Evolutionary conservation across 148 eudicot species (phyloP).

Genomic region (Spergularia bocconei): DNA sequence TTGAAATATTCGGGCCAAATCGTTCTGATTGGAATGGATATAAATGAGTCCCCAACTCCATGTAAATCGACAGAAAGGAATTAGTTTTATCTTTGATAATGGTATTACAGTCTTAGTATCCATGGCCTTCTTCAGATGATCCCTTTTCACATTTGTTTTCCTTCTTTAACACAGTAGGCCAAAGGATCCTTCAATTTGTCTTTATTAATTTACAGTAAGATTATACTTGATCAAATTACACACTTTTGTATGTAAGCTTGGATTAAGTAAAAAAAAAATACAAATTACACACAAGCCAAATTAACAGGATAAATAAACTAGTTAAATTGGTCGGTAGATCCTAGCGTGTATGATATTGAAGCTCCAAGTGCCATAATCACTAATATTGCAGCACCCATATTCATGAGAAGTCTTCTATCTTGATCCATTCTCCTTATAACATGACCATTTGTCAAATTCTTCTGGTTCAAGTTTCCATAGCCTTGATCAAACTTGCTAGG

Average conservation of each 20-base stretch:
- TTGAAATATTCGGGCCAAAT: not conserved
- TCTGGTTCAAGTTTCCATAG: constrained; percentile 1
- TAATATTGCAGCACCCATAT: constrained; percentile 55
- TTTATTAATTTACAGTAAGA: too few relatives aligned
- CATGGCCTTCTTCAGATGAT: not conserved
- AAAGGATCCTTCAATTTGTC: too few relatives aligned
- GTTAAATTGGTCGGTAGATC: constrained; percentile 2
- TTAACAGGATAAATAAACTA: not conserved
- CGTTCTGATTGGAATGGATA: not conserved
- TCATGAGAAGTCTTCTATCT: constrained; percentile 47
- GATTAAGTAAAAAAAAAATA: too few relatives aligned
- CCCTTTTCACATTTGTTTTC: too few relatives aligned
- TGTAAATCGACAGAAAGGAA: constrained; percentile 15
- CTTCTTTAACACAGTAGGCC: too few relatives aligned
- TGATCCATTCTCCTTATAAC: constrained; percentile 30
- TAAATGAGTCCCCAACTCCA: not conserved
- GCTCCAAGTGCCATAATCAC: constrained; percentile 57
- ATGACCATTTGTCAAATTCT: not conserved
- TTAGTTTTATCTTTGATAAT: not conserved
- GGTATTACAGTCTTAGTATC: not conserved
- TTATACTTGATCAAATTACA: too few relatives aligned
- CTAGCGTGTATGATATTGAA: constrained; percentile 42
- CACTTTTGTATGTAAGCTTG: too few relatives aligned
- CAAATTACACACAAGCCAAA: not conserved
- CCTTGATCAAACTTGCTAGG: not conserved